phyloP scores from a whole-genome alignment of 1,139 yeast species.

The Suhomyces yuchorum region DNA sequence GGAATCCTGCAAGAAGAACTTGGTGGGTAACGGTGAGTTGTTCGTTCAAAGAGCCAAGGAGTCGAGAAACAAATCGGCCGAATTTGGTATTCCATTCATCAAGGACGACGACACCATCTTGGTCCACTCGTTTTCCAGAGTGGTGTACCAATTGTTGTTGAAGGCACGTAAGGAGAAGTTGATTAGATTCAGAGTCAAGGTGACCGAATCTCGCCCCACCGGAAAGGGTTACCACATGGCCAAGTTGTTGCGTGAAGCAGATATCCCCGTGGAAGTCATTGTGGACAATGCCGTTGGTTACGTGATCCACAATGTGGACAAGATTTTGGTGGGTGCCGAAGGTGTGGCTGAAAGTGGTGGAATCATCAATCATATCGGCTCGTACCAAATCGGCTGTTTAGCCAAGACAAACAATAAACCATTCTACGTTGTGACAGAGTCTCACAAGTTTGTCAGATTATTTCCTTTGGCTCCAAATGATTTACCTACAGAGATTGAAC shows the following conservation, averaged over 20 bases:
- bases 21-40: conserved; percentile 90
- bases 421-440: conserved; percentile 89
- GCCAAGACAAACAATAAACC: conserved; percentile 93
- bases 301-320: conserved; percentile 87
- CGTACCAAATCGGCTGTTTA: conserved; percentile 91
- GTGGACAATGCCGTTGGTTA: conserved; percentile 92
- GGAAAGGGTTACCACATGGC: conserved; percentile 82
- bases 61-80: conserved; percentile 85
- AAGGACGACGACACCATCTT: conserved; percentile 89
- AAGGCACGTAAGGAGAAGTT: conserved; percentile 72
- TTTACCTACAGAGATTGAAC: conserved; percentile 65
- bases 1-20: conserved; percentile 88
- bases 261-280: conserved; percentile 87
- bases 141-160: conserved; percentile 73
- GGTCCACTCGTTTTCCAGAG: conserved; percentile 92
- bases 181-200: conserved; percentile 84
- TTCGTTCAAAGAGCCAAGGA: conserved; percentile 92
- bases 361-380: conserved; percentile 91
- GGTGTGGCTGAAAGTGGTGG: conserved; percentile 99
- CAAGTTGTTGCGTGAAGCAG: conserved; percentile 62
- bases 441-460: conserved; percentile 94
- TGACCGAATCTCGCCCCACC: conserved; percentile 91
- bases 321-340: conserved; percentile 95
- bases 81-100: conserved; percentile 83
- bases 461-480: conserved; percentile 95